Conservation (phyloP, 2,329 filamentous ascomycete genomes). For the Akanthomyces uredinophilus region DNA sequence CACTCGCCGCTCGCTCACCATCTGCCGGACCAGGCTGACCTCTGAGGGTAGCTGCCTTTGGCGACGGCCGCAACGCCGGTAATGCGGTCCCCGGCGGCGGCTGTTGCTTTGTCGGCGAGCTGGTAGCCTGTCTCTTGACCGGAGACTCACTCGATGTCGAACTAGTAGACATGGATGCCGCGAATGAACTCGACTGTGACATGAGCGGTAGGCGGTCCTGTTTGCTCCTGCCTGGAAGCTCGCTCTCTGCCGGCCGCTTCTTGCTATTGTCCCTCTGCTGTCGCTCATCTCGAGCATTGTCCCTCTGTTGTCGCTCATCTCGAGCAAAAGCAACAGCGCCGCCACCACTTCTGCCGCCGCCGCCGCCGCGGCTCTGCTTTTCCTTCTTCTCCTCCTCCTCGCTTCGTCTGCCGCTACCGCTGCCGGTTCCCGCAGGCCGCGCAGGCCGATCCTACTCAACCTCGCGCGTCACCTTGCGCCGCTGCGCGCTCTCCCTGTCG, state of each 20-base stretch:
- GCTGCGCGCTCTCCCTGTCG: not conserved
- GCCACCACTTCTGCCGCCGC: not conserved
- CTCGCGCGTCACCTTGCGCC: not conserved
- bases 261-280: not conserved
- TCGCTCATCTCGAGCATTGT: not conserved
- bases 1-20: not conserved
- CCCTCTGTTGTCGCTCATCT: not conserved
- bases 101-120: not conserved
- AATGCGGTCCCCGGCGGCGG: not conserved
- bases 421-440: not conserved
- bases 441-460: not conserved
- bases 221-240: not conserved
- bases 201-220: not conserved
- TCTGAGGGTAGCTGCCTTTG: no score
- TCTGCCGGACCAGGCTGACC: no score
- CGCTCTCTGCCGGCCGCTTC: not conserved
- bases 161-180: not conserved
- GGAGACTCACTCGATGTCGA: not conserved
- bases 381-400: not conserved
- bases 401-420: not conserved
- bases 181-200: not conserved
- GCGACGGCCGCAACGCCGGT: no score
- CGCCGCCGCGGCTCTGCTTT: not conserved
- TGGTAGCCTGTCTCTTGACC: not conserved
- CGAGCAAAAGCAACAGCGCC: no score